Percentiles rank a stretch among this genome's conserved stretches.
These are phyloP conservation scores for Clitoria ternatea DNA, from an alignment of 306 rosid genomes.

Conservation along the genomic window DNA sequence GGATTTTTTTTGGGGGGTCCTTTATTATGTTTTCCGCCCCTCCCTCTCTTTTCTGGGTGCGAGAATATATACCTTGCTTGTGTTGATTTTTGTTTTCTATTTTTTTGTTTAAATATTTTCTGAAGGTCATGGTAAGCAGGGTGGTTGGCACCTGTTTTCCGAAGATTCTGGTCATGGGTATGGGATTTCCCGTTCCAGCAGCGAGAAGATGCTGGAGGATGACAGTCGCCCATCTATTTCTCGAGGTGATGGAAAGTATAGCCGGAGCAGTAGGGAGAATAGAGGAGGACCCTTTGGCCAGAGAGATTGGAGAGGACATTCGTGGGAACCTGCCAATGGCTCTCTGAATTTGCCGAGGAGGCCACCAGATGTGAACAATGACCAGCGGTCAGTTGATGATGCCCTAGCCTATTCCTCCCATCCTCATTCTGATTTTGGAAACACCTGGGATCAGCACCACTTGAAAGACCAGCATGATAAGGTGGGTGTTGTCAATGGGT, in stretches of 20 bases:
- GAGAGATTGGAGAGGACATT: constrained; percentile 70
- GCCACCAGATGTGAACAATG: constrained; percentile 45
- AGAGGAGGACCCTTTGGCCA: constrained; percentile 63
- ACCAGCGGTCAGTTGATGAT: constrained; percentile 60
- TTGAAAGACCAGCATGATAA: constrained; percentile 71
- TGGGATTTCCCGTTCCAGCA: constrained; percentile 53
- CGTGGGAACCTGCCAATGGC: constrained; percentile 57
- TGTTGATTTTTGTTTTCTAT: constrained; percentile 35
- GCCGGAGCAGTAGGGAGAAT: constrained; percentile 61
- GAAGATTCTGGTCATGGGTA: constrained; percentile 87
- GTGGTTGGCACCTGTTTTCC: constrained; percentile 77
- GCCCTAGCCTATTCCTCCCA: constrained; percentile 44
- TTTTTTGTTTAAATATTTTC: constrained; percentile 40
- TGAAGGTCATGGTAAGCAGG: constrained; percentile 98
- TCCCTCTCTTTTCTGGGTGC: constrained; percentile 8
- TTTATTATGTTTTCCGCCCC: no score
- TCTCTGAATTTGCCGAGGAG: constrained; percentile 51
- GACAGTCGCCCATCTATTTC: constrained; percentile 54
- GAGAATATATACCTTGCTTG: constrained; percentile 38
- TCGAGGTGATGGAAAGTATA: constrained; percentile 74
- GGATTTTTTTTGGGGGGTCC: background rate
- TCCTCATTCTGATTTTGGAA: constrained; percentile 53
- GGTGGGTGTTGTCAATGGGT: constrained; percentile 53
- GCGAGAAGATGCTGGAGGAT: constrained; percentile 71
- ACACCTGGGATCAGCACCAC: constrained; percentile 67